phyloP scores from a whole-genome alignment of 169 alveolate species.

The Eimeria necatrix region DNA sequence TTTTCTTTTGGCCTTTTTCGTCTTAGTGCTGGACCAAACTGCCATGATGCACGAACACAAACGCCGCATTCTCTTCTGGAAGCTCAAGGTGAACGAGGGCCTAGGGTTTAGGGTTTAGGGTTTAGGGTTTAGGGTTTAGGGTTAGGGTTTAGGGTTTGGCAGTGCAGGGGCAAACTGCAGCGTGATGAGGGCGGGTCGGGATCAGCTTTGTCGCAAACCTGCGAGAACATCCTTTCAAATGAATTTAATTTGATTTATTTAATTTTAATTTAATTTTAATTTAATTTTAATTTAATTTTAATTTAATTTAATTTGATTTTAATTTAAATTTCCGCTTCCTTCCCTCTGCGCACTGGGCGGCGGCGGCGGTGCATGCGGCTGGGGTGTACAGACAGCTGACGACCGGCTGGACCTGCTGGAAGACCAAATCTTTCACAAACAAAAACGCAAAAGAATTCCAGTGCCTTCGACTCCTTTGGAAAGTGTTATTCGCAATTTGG shows the following conservation, averaged over 20 bases:
- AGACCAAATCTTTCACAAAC: background rate
- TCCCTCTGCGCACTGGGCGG: too few species aligned
- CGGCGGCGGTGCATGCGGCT: background rate
- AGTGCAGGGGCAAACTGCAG: too few species aligned
- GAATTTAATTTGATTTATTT: background rate
- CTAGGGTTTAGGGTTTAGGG: too few species aligned
- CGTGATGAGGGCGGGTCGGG: too few species aligned
- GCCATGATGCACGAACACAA: background rate
- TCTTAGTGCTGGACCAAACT: background rate
- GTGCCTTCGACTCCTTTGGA: slow-evolving; percentile 32
- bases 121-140: too few species aligned
- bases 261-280: background rate
- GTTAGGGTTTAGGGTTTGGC: too few species aligned
- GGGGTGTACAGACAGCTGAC: slow-evolving; percentile 47
- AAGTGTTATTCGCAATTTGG: background rate
- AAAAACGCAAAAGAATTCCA: background rate
- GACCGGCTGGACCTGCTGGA: slow-evolving; percentile 33
- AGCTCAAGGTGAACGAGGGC: background rate
- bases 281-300: background rate
- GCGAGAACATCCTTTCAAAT: too few species aligned
- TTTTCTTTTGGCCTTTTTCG: background rate
- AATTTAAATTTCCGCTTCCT: too few species aligned
- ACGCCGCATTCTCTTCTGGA: background rate
- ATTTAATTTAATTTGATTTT: background rate
- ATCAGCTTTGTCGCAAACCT: too few species aligned